Evolutionary conservation across 2,329 filamentous ascomycete species (phyloP), one percentile per base, ranked within the genome.

Genomic region (Fusarium miscanthi): DNA sequence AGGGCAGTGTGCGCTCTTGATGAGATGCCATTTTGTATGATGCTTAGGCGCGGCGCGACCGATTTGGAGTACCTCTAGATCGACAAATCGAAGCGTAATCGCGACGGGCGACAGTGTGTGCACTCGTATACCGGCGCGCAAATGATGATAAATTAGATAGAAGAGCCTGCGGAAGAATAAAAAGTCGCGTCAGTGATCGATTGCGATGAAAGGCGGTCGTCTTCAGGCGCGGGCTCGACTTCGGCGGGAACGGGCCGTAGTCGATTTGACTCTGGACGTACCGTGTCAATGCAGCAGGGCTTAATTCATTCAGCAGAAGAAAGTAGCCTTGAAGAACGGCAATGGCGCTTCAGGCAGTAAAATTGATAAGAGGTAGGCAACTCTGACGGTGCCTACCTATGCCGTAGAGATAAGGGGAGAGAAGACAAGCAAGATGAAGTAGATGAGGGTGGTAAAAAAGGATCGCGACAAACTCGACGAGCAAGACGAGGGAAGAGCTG

Each of bases 1-100:
- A 82, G 38, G 92, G 92, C 72, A 94, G 84, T 52, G 80, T 81
- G 80, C 89, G 79, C 63, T 76, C 74, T 56, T 69, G 78, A 23
- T 79, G 75, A 51, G 78, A 72, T 42, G 79, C 80, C 83, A 86
- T 86, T 64, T 79, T 77, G 69, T 69, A 85, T 86, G 67, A 79
- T 77, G 72, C 72, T 73, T 66, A 70, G 69, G 74, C 77, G 74
- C 74, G 62, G 70, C 68, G 72, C 74, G 70, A 78, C 56, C 57
- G 58, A 63, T 60, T 41, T 54, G 53, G 53, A 64, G 63, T 58
- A 67, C 51, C n/a, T 66, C 51, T 64, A 45, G 43, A 42, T 40
- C 35, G 66, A 59, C 69, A 72, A 69, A 66, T 73, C 53, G 66
- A 72, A 69, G 54, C 53, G 65, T 62, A 66, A 68, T 70, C 66